phyloP scores from a whole-genome alignment of 257 asterid genomes.

The Nicotiana tomentosiformis region DNA sequence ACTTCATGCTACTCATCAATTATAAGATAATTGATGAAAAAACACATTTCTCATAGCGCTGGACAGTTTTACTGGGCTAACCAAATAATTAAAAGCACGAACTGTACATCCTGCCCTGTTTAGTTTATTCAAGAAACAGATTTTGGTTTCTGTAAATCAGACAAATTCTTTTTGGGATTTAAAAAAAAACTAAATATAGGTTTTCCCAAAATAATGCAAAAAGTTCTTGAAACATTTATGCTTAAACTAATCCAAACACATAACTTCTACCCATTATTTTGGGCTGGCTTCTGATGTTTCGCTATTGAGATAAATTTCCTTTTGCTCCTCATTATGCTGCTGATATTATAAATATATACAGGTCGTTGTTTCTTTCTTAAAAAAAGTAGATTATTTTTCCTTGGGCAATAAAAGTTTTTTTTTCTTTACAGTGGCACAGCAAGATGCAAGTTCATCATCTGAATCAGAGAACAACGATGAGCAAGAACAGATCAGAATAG shows the following conservation, averaged over 20 bases:
- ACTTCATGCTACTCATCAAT: neutral
- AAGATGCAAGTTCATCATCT: constrained; percentile 44
- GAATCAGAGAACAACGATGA: constrained; percentile 62
- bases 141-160: neutral
- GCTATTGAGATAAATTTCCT: neutral
- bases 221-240: neutral
- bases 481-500: constrained; percentile 68
- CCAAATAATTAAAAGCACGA: neutral
- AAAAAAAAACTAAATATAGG: neutral
- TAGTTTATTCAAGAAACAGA: neutral
- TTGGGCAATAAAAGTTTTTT: neutral
- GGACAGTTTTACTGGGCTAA: neutral
- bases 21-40: neutral
- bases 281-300: neutral
- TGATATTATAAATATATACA: neutral
- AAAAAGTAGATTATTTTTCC: neutral
- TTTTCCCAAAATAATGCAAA: neutral
- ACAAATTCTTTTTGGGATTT: neutral
- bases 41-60: neutral
- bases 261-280: neutral
- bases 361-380: neutral
- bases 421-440: constrained; percentile 52
- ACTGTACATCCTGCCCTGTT: neutral
- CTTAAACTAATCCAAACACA: neutral
- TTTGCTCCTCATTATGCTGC: neutral